Percentiles rank a stretch among this genome's conserved stretches.
These are phyloP conservation scores for Fusarium solani-melongenae DNA, from an alignment of 2,329 filamentous ascomycete genomes.

Conservation along the genomic window DNA sequence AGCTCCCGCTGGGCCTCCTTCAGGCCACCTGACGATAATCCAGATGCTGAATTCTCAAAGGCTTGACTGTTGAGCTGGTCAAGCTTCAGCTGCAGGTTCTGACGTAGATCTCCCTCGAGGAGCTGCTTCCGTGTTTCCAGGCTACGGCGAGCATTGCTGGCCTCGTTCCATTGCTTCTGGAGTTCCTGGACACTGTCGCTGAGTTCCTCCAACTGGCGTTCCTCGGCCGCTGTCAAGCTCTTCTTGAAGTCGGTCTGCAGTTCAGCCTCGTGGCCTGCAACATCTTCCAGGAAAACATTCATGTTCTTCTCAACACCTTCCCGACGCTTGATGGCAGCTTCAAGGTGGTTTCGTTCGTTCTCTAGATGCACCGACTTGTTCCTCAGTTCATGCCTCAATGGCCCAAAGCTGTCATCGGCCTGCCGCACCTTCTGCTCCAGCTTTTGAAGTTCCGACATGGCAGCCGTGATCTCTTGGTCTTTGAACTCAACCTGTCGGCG, in stretches of 20 bases:
- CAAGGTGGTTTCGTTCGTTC: slow-evolving; percentile 77
- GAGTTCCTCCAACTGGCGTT: slow-evolving; percentile 79
- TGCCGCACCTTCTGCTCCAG: slow-evolving; percentile 81
- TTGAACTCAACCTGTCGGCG: slow-evolving; percentile 78
- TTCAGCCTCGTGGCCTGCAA: slow-evolving; percentile 83
- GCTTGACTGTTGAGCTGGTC: slow-evolving; percentile 86
- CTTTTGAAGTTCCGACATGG: slow-evolving; percentile 86
- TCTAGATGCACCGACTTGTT: slow-evolving; percentile 80
- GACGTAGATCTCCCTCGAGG: slow-evolving; percentile 87
- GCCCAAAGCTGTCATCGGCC: slow-evolving; percentile 84
- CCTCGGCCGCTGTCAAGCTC: slow-evolving; percentile 83
- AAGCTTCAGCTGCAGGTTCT: slow-evolving; percentile 86
- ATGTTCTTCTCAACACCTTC: slow-evolving; percentile 80
- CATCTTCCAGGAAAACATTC: slow-evolving; percentile 78
- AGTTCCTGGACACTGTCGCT: slow-evolving; percentile 77
- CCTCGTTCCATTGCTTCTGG: slow-evolving; percentile 79
- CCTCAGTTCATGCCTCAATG: slow-evolving; percentile 80
- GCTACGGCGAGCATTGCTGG: slow-evolving; percentile 78
- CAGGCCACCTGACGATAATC: slow-evolving; percentile 72
- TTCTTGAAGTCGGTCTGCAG: slow-evolving; percentile 92
- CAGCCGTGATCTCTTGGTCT: slow-evolving; percentile 88
- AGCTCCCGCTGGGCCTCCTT: slow-evolving; percentile 85
- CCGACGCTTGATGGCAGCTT: slow-evolving; percentile 71
- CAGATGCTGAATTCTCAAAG: slow-evolving; percentile 71
- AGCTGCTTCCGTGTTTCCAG: slow-evolving; percentile 84